Base-by-base conservation (phyloP, 129 eudicot species). In the Centella asiatica region DNA sequence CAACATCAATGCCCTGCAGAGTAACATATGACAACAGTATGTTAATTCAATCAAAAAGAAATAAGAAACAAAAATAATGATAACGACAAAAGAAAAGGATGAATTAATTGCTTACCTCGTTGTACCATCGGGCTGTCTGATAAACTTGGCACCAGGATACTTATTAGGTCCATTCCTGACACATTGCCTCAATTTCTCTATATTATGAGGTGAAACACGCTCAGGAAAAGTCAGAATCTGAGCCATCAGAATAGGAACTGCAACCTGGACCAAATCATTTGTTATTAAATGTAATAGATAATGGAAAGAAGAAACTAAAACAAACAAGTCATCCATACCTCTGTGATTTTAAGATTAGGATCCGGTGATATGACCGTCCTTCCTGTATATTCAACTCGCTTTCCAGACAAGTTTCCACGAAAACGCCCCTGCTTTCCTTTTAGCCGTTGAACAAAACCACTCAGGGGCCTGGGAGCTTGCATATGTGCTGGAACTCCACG, bases 351-450 rank as follows among this genome's bases (percentile, higher is more conserved):
- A 60, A 92, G 48, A 68, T 92, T 92, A 27, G 99, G 99, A 60
- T 92, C 99, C 11, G 99, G 99, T n/a, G 99, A 92, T 36, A 92
- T 92, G 64, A 92, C 99, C 51, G 99, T 92, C 69, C 99, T 71
- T 39, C 99, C 99, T 18, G 99, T 92, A 73, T 69, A 92, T 65
- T 92, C 96, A 29, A 92, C 99, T 62, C 99, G 96, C 77, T 92
- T 92, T 28, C 99, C 99, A 4, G 92, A 84, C 63, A 92, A 67
- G 58, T 92, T 92, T 28, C 88, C 88, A 45, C 99, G 85, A 37
- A 92, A 92, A 42, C 99, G 82, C 33, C 99, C 99, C 76, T 87
- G 90, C 69, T 92, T 92, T 57, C 99, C 99, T 71, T 92, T 92
- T 26, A 92, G 82, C 20, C 96, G 90, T 63, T 92, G 99, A 77